A percentile compares a stretch with the other conserved stretches of the same genome.
These are phyloP conservation scores for Lichtheimia ornata DNA, from an alignment of 371 early-diverging fungal species.

Conservation along the genomic window DNA sequence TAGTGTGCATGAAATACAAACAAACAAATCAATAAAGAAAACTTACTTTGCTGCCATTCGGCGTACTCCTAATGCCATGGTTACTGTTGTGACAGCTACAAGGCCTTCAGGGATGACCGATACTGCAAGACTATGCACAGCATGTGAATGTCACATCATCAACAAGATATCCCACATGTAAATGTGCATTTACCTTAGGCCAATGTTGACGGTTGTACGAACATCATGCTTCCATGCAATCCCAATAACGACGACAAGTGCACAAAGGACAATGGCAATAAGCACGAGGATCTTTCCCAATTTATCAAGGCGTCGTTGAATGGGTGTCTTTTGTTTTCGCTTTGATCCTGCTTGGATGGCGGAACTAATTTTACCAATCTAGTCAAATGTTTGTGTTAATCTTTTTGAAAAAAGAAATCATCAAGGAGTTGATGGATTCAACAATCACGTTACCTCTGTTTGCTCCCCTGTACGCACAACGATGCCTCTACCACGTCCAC, in stretches of 20 bases:
- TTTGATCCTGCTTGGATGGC: slow-evolving; percentile 77
- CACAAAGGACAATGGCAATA: slow-evolving; percentile 80
- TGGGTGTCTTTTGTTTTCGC: slow-evolving; percentile 70
- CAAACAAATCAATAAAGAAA: neutral
- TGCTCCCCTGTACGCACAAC: slow-evolving; percentile 79
- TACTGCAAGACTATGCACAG: slow-evolving; percentile 62
- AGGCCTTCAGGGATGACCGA: slow-evolving; percentile 97
- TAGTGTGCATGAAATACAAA: neutral
- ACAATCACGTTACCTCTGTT: slow-evolving; percentile 64
- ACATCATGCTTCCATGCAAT: slow-evolving; percentile 65
- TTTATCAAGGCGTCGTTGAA: slow-evolving; percentile 72
- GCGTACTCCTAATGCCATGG: slow-evolving; percentile 92
- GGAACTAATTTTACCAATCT: slow-evolving; percentile 89
- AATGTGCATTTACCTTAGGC: slow-evolving; percentile 32
- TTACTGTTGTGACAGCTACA: slow-evolving; percentile 88
- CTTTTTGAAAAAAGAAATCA: slow-evolving; percentile 3
- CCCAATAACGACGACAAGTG: slow-evolving; percentile 81
- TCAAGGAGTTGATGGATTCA: slow-evolving; percentile 42
- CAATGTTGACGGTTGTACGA: slow-evolving; percentile 44
- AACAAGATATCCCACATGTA: neutral
- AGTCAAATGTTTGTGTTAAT: slow-evolving; percentile 9
- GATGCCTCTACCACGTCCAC: slow-evolving; percentile 76
- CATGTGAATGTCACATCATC: neutral
- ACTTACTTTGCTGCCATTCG: slow-evolving; percentile 85
- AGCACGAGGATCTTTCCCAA: slow-evolving; percentile 75